phyloP scores from a whole-genome alignment of 257 asterid species.

The Euphrasia confusa region DNA sequence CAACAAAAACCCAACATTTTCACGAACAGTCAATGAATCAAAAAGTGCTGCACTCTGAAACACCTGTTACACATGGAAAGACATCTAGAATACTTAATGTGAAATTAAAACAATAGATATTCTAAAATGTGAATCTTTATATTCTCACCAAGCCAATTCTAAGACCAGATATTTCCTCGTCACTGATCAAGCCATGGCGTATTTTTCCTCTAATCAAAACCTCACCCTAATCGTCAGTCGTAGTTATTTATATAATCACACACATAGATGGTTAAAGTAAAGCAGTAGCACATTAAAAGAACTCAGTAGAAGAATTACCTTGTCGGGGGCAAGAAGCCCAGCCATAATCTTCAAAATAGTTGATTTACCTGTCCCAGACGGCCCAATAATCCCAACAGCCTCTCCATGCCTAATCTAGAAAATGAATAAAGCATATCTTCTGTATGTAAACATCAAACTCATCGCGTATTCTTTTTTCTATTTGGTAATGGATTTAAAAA shows the following conservation, averaged over 20 bases:
- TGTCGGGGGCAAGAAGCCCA: conserved; percentile 98
- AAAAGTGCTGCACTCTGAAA: conserved; percentile 99
- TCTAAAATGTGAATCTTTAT: conserved; percentile 12
- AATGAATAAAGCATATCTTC: conserved; percentile 5
- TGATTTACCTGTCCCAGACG: conserved; percentile 99
- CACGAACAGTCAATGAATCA: conserved; percentile 94
- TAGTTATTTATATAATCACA: conserved; percentile 18
- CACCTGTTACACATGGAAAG: conserved; percentile 53
- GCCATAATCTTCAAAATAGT: conserved; percentile 95
- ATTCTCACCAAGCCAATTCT: conserved; percentile 91
- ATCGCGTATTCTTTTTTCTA: background rate
- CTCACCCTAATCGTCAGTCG: conserved; percentile 65
- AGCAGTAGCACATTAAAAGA: conserved; percentile 8
- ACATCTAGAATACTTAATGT: conserved; percentile 26
- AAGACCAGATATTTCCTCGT: conserved; percentile 94
- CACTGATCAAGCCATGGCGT: conserved; percentile 88
- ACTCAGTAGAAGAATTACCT: conserved; percentile 42
- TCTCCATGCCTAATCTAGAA: conserved; percentile 97
- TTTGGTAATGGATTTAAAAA: background rate
- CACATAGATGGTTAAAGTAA: conserved; percentile 22
- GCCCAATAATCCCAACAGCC: conserved; percentile 99
- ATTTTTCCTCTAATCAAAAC: conserved; percentile 80
- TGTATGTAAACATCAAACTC: background rate
- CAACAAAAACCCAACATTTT: conserved; percentile 95
- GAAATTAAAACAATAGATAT: conserved; percentile 21